These are phyloP conservation scores for Aphanoascus verrucosus DNA, from an alignment of 2,329 filamentous ascomycete genomes.

Conservation along the genomic window DNA sequence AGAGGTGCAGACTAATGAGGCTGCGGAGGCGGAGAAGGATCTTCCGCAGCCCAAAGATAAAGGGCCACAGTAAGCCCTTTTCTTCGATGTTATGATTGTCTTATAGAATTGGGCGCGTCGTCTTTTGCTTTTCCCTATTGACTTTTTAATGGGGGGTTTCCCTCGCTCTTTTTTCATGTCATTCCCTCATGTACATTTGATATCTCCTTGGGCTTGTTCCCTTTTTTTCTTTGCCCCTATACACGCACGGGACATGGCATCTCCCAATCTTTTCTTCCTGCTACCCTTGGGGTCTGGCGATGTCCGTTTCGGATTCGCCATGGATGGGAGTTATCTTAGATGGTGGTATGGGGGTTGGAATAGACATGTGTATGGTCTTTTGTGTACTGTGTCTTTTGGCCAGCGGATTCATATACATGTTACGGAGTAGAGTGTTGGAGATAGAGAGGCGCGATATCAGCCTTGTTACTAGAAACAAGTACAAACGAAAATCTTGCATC, in stretches of 20 bases:
- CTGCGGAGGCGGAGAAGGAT: constrained; percentile 29
- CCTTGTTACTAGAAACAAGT: not conserved
- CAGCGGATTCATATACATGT: not conserved
- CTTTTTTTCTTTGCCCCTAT: not conserved
- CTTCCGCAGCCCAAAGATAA: constrained; percentile 19
- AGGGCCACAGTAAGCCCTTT: constrained; percentile 21
- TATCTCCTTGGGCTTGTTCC: constrained; percentile 15
- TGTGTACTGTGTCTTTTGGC: not conserved
- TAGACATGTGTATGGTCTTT: not conserved
- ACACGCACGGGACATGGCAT: not conserved
- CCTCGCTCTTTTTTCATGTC: not conserved
- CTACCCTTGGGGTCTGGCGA: constrained; percentile 14
- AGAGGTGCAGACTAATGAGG: constrained; percentile 45
- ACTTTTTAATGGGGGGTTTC: not conserved
- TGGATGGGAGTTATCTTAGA: constrained; percentile 7
- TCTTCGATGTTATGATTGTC: not conserved
- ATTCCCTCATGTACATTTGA: constrained; percentile 5
- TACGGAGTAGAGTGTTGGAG: not conserved
- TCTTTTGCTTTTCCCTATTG: not conserved
- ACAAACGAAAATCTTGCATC: not conserved
- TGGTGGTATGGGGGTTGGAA: not conserved
- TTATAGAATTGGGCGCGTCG: not conserved
- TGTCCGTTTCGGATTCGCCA: not conserved
- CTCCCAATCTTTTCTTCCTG: constrained; percentile 13
- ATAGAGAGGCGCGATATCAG: not conserved